phyloP scores from a whole-genome alignment of 2,329 filamentous ascomycete genomes.

The Cladophialophora immunda region DNA sequence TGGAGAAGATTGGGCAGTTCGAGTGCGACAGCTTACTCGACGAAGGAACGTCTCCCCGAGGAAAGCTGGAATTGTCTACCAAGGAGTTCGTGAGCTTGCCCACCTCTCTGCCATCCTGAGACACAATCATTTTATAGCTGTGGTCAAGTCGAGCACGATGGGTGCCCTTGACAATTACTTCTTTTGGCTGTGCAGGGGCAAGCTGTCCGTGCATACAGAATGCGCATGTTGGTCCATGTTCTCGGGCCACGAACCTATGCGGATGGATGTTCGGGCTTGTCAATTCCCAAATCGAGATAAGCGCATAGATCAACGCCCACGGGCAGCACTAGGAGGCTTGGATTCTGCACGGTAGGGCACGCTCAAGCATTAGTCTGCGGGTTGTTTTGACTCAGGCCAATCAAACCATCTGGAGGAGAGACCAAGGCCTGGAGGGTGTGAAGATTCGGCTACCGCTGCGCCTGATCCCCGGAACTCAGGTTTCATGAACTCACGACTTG shows the following conservation, averaged over 20 bases:
- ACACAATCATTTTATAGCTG: conserved; percentile 6
- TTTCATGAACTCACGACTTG: too few relatives aligned
- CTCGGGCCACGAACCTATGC: neutral
- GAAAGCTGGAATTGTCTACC: neutral
- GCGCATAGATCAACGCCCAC: neutral
- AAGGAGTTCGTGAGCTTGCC: neutral
- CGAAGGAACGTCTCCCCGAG: neutral
- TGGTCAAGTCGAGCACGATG: neutral
- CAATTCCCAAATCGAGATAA: conserved; percentile 4
- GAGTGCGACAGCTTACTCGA: neutral
- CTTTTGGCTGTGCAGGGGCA: conserved; percentile 6
- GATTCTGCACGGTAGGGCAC: neutral
- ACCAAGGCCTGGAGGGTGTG: neutral
- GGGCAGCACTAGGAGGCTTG: neutral
- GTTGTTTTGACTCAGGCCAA: neutral
- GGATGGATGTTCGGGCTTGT: neutral
- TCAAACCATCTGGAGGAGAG: neutral
- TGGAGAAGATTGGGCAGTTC: neutral
- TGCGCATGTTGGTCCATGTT: neutral
- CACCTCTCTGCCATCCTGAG: neutral
- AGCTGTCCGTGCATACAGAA: neutral
- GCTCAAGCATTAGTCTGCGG: neutral
- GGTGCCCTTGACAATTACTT: conserved; percentile 2
- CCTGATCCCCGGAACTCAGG: too few relatives aligned
- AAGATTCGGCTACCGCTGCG: neutral